Evolutionary conservation across 306 rosid species (phyloP), one percentile per base, ranked within the genome.

Genomic region (Potentilla sterilis): DNA sequence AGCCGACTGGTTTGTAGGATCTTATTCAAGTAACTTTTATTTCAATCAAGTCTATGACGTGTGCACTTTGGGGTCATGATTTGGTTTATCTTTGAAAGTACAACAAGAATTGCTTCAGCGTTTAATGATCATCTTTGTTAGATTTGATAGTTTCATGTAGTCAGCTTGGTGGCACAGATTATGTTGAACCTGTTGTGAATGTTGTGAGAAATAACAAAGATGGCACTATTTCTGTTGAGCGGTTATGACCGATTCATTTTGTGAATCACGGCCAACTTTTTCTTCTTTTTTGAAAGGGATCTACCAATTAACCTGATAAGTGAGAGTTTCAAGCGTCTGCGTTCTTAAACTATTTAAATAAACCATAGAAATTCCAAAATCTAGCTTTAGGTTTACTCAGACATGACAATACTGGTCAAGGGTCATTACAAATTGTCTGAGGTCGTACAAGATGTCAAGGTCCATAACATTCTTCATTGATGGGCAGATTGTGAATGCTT

Each of bases 401-500:
- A 28, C 2, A 2, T 14, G 19, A 28, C 19, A 14, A 14, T 32
- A 6, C 67, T 34, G 14, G 67, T 65, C 15, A 37, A 28, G 24
- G 22, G 12, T 64, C 69, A 18, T 34, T 35, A 63, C 67, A 62
- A 15, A 5, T 13, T 62, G 19, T 15, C n/a, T 1, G 12, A 1
- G 68, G 11, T 34, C 40, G 28, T 11, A 5, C 67, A 34, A 35
- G 5, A 34, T 34, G 43, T 6, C 21, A 34, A 32, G n/a, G 22
- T 14, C 68, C 4, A 34, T 41, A 28, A 44, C 5, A 44, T 44
- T 44, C 5, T 44, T 28, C 28, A n/a, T 11, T 52, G 91, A 80
- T 67, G 94, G 85, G 79, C 43, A 2, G 69, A 18, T 11, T 43
- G 44, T 10, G 57, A 43, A 61, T 96, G 99, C 84, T 85, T 96